Evolutionary conservation across 441 rosid species (phyloP).

Genomic region (Jatropha podagrica): DNA sequence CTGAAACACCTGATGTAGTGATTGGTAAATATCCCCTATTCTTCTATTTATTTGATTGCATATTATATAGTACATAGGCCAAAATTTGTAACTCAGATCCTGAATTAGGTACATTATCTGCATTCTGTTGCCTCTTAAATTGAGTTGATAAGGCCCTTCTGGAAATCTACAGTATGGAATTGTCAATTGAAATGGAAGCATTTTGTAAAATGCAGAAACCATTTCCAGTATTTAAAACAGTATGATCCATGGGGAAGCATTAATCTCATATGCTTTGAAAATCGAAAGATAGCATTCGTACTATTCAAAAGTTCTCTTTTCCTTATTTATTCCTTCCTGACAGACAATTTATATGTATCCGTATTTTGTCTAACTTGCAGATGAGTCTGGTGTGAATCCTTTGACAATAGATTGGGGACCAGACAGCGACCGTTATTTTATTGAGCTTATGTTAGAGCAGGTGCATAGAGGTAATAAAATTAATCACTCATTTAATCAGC

Average conservation of each 20-base stretch:
- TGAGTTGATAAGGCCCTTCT: background rate
- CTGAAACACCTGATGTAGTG: slow-evolving; percentile 39
- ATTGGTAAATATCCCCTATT: slow-evolving; percentile 45
- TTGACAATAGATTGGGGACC: slow-evolving; percentile 57
- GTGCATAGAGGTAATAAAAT: slow-evolving; percentile 44
- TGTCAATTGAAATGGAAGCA: background rate
- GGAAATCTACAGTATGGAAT: background rate
- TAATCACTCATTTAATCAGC: slow-evolving; percentile 49
- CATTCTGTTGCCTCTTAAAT: background rate
- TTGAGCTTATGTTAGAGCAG: slow-evolving; percentile 65
- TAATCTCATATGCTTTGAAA: background rate
- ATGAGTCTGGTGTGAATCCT: slow-evolving; percentile 31
- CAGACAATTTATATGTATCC: background rate
- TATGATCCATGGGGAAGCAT: background rate
- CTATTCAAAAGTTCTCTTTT: background rate
- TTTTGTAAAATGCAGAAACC: background rate
- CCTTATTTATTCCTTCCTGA: background rate
- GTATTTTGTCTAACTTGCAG: slow-evolving; percentile 23
- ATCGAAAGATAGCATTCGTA: too few relatives aligned
- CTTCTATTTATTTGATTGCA: slow-evolving; percentile 4
- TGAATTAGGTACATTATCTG: slow-evolving; percentile 1
- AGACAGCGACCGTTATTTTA: slow-evolving; percentile 54
- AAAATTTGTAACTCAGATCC: background rate
- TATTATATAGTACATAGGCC: background rate
- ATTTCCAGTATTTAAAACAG: background rate